Evolutionary conservation across 129 eudicot genomes (phyloP).

Genomic region (Lonicera japonica): DNA sequence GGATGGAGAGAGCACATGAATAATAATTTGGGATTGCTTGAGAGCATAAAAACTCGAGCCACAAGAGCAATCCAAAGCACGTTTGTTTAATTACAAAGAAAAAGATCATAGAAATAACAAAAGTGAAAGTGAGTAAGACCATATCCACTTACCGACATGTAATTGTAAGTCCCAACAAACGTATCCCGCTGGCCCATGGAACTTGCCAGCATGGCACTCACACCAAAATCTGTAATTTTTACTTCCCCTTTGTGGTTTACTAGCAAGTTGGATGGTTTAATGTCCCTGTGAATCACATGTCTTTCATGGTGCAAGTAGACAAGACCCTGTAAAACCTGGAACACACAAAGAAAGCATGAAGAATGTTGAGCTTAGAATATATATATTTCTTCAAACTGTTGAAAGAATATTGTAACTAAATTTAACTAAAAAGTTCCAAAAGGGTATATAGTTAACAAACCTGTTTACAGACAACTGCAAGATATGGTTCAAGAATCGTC

Average conservation of each 20-base stretch:
- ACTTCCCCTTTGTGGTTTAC: constrained; percentile 94
- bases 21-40: neutral
- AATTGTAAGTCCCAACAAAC: constrained; percentile 93
- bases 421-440: neutral
- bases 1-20: neutral
- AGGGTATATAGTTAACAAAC: constrained; percentile 25
- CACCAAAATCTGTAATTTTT: constrained; percentile 95
- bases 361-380: neutral
- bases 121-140: neutral
- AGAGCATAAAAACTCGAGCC: too few species aligned
- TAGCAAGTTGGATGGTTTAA: constrained; percentile 88
- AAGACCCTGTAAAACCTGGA: constrained; percentile 88
- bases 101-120: neutral
- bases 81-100: neutral
- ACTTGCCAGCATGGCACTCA: constrained; percentile 94
- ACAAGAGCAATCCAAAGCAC: neutral
- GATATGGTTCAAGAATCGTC: constrained; percentile 96
- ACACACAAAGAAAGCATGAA: neutral
- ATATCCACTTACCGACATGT: constrained; percentile 78
- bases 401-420: neutral
- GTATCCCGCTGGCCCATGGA: constrained; percentile 97
- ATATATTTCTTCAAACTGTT: neutral
- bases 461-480: constrained; percentile 97
- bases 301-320: constrained; percentile 86
- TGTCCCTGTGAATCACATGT: constrained; percentile 95